These are phyloP conservation scores for Nematocida ausubeli DNA, from an alignment of 371 early-diverging fungal species.

Conservation along the genomic window DNA sequence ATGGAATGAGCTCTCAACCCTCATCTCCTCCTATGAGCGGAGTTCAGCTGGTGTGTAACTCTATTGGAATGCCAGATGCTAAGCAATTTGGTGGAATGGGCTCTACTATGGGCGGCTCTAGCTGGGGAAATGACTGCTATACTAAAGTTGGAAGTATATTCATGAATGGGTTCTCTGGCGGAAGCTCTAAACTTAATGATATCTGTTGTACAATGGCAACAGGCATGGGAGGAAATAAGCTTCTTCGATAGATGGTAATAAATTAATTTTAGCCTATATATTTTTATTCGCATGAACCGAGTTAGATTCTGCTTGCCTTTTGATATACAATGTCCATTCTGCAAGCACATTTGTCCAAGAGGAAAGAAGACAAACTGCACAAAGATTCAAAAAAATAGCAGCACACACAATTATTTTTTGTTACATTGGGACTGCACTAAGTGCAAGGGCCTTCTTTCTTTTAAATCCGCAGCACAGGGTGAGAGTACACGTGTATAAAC, in stretches of 20 bases:
- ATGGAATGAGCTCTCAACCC: background rate
- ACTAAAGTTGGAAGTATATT: constrained; percentile 26
- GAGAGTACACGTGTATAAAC: no score
- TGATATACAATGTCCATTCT: background rate
- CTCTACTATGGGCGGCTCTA: background rate
- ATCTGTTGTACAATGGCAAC: constrained; percentile 14
- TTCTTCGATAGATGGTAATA: background rate
- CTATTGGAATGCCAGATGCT: background rate
- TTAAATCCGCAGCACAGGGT: background rate
- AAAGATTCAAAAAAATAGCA: background rate
- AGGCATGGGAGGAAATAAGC: background rate
- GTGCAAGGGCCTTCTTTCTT: background rate
- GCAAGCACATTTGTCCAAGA: background rate
- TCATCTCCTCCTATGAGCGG: background rate
- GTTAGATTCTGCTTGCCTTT: background rate
- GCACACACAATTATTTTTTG: background rate
- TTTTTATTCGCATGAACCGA: background rate
- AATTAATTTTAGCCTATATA: constrained; percentile 3
- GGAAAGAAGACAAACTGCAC: background rate
- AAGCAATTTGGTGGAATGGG: background rate
- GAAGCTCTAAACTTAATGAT: constrained; percentile 20
- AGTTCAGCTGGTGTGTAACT: background rate
- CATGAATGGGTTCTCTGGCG: constrained; percentile 3
- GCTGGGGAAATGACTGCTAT: constrained; percentile 39
- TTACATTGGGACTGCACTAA: background rate